Evolutionary conservation across 495 filamentous ascomycete genomes (phyloP), one percentile per base, ranked within the genome.

Genomic region (Entonaema liquescens): DNA sequence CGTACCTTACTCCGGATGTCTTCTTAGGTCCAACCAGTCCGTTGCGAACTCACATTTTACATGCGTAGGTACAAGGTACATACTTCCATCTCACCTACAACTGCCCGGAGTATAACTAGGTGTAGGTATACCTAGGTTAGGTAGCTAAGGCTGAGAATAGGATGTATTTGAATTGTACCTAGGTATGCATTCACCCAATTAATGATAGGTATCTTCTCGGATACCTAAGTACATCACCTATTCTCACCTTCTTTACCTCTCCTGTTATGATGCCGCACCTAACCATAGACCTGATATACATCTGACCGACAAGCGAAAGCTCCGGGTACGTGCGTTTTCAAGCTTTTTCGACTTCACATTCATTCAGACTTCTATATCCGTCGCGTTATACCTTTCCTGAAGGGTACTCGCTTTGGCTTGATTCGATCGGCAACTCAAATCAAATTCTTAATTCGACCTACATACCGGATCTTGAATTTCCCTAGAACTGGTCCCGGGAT

Each of bases 261-360:
- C 53, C n/a, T n/a, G 55, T 11, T n/a, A 50, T 60, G 55, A 29
- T 29, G 62, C 53, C 42, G 36, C 59, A 50, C 47, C n/a, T 44
- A 67, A 44, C 63, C 49, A 59, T 60, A 38, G 59, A 55, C 17
- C 21, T 59, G 36, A 42, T 63, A 52, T 56, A 68, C 67, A 65
- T 65, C 56, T 60, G 52, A 65, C 55, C 28, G 26, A 25, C 54
- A 68, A 52, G 63, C 70, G 65, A 72, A 62, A 49, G 38, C 21
- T 58, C 26, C 70, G 70, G 70, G 50, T 68, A 68, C 65, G 31
- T 72, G 70, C 70, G 60, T 65, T 33, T 53, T n/a, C 29, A 21
- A 33, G 40, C 59, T 55, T 54, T 49, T 61, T 64, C 64, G 40
- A 65, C 38, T 58, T 63, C 35, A 38, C 42, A 54, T 65, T 55